Percentiles rank a stretch among this genome's conserved stretches.
Evolutionary conservation across 129 eudicot genomes (phyloP).

Genomic region (Flaveria brownii): DNA sequence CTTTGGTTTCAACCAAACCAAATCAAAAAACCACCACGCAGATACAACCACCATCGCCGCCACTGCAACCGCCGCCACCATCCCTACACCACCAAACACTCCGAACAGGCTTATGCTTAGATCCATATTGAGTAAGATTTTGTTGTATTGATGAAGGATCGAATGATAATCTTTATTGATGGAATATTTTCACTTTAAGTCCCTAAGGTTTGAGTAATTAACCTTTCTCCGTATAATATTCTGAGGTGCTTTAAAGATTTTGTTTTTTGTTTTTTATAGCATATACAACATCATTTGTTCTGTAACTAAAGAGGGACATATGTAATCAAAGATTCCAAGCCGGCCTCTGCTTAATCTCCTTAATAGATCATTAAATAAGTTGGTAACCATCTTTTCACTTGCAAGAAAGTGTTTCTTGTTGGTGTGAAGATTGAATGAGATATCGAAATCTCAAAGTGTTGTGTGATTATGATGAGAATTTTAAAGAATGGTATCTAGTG

Average conservation of each 20-base stretch:
- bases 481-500: no score
- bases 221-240: background rate
- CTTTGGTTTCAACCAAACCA: slow-evolving; percentile 34
- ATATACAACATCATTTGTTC: background rate
- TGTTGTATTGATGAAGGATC: slow-evolving; percentile 3
- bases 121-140: slow-evolving; percentile 21
- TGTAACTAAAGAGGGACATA: background rate
- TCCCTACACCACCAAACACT: background rate
- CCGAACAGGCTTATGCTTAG: slow-evolving; percentile 13
- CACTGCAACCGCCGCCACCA: background rate
- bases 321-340: no score
- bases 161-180: slow-evolving; percentile 22
- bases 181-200: slow-evolving; percentile 9
- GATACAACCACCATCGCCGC: background rate
- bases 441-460: no score
- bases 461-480: no score
- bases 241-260: background rate
- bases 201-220: slow-evolving; percentile 24
- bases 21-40: slow-evolving; percentile 24
- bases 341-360: no score
- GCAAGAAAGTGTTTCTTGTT: background rate
- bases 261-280: no score
- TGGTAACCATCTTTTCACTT: no score
- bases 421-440: no score
- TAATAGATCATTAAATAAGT: no score